phyloP scores from a whole-genome alignment of 2,329 filamentous ascomycete genomes.

The Ophiocordyceps camponoti-saundersi region DNA sequence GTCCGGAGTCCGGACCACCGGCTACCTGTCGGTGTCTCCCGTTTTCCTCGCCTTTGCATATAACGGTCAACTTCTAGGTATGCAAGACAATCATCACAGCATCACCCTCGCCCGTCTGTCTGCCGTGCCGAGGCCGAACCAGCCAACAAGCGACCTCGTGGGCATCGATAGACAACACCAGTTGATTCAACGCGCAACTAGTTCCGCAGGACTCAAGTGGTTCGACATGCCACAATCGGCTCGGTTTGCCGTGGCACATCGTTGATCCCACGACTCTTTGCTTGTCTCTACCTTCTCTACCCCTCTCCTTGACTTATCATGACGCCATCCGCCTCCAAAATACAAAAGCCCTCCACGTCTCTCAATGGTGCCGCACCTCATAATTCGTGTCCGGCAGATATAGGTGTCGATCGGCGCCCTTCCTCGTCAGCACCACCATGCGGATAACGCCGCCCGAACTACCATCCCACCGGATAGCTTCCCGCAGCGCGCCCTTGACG shows the following conservation, averaged over 20 bases:
- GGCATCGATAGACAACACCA: no score
- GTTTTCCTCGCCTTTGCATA: not conserved
- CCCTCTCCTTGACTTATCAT: not conserved
- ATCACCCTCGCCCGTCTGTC: no score
- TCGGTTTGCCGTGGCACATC: no score
- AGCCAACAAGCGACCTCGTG: no score
- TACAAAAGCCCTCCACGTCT: slow-evolving; percentile 16
- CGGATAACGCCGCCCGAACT: slow-evolving; percentile 96
- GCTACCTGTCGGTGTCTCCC: not conserved
- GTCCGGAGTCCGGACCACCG: not conserved
- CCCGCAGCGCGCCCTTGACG: slow-evolving; percentile 76
- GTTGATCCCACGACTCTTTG: not conserved
- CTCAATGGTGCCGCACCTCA: slow-evolving; percentile 46
- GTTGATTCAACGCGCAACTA: no score
- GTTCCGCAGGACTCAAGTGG: no score
- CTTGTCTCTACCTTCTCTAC: not conserved
- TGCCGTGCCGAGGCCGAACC: no score
- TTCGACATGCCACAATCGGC: not conserved
- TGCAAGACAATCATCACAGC: no score
- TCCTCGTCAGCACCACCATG: slow-evolving; percentile 86
- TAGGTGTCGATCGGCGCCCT: slow-evolving; percentile 81
- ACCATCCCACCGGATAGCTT: slow-evolving; percentile 99
- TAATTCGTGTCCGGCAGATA: slow-evolving; percentile 92
- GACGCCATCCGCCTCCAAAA: not conserved
- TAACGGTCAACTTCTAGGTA: no score